These are phyloP conservation scores for Claviceps capensis DNA, from an alignment of 2,329 filamentous ascomycete genomes.

Conservation along the genomic window DNA sequence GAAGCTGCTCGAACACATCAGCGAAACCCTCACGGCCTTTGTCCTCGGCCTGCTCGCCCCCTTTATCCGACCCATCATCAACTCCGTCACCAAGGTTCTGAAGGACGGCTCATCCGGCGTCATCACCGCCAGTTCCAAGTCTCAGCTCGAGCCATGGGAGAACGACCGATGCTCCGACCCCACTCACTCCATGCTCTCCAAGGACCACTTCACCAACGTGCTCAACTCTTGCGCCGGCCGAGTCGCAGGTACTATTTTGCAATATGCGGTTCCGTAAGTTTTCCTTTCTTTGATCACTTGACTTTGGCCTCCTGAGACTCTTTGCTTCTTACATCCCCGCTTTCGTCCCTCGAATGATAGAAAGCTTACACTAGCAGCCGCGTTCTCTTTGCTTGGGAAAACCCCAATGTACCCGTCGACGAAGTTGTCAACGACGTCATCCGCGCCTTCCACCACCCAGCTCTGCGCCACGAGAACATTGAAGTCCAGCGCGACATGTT, in stretches of 20 bases:
- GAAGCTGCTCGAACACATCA: slow-evolving; percentile 81
- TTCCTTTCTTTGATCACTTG: neutral
- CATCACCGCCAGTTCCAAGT: slow-evolving; percentile 53
- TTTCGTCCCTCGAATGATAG: too few relatives aligned
- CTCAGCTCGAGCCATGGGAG: slow-evolving; percentile 70
- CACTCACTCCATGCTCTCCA: slow-evolving; percentile 71
- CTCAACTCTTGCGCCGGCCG: slow-evolving; percentile 66
- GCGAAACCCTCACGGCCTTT: slow-evolving; percentile 84
- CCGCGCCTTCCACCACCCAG: slow-evolving; percentile 81
- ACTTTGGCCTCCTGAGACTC: neutral
- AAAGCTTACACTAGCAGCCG: slow-evolving; percentile 25
- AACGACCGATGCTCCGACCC: slow-evolving; percentile 63
- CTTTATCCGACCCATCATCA: slow-evolving; percentile 85
- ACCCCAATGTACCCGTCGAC: slow-evolving; percentile 66
- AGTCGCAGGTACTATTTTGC: slow-evolving; percentile 60
- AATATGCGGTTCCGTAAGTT: slow-evolving; percentile 69
- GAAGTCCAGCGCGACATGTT: slow-evolving; percentile 87
- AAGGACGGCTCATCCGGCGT: slow-evolving; percentile 72
- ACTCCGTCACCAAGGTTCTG: slow-evolving; percentile 66
- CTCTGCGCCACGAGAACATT: slow-evolving; percentile 57
- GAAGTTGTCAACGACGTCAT: slow-evolving; percentile 74
- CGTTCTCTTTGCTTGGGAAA: slow-evolving; percentile 85
- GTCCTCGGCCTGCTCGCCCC: slow-evolving; percentile 82
- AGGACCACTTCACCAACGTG: slow-evolving; percentile 72
- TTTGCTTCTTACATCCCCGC: neutral